A percentile compares a stretch with the other conserved stretches of the same genome.
phyloP scores from a whole-genome alignment of 371 early-diverging fungal species.

The Mucor velutinosus region DNA sequence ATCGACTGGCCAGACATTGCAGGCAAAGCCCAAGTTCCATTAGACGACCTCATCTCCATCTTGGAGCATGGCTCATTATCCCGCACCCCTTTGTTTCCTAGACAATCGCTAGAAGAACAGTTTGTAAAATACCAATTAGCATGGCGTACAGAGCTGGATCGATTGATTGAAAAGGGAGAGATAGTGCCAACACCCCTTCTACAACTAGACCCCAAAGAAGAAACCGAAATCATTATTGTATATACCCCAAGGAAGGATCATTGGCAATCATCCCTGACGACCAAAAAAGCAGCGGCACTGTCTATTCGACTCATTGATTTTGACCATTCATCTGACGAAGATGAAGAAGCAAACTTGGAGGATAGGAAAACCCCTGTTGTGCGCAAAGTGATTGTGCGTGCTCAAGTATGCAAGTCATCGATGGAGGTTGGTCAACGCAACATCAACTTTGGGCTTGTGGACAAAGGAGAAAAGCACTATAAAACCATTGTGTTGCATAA shows the following conservation, averaged over 20 bases:
- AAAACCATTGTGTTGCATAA: conserved; percentile 91
- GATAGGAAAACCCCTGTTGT: conserved; percentile 72
- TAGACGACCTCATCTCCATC: conserved; percentile 62
- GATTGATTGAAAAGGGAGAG: conserved; percentile 67
- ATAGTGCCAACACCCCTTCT: conserved; percentile 64
- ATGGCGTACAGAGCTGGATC: conserved; percentile 76
- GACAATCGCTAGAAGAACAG: conserved; percentile 30
- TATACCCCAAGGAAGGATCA: conserved; percentile 59
- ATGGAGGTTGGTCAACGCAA: conserved; percentile 96
- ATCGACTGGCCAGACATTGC: conserved; percentile 39
- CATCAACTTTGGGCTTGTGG: conserved; percentile 93
- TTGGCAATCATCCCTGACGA: conserved; percentile 65
- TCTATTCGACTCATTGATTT: conserved; percentile 78
- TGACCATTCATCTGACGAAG: conserved; percentile 55
- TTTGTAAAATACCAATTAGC: conserved; percentile 21
- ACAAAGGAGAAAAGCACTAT: conserved; percentile 80
- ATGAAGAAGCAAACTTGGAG: conserved; percentile 62
- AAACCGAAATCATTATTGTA: conserved; percentile 74
- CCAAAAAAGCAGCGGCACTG: conserved; percentile 77
- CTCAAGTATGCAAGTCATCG: conserved; percentile 76
- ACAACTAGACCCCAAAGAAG: conserved; percentile 66
- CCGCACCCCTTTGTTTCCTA: conserved; percentile 70
- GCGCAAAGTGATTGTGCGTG: conserved; percentile 87
- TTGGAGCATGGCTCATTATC: conserved; percentile 66
- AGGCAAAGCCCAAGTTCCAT: conserved; percentile 45